phyloP scores from a whole-genome alignment of 768 basidiomycete species.

The Udeniomyces megalosporus region DNA sequence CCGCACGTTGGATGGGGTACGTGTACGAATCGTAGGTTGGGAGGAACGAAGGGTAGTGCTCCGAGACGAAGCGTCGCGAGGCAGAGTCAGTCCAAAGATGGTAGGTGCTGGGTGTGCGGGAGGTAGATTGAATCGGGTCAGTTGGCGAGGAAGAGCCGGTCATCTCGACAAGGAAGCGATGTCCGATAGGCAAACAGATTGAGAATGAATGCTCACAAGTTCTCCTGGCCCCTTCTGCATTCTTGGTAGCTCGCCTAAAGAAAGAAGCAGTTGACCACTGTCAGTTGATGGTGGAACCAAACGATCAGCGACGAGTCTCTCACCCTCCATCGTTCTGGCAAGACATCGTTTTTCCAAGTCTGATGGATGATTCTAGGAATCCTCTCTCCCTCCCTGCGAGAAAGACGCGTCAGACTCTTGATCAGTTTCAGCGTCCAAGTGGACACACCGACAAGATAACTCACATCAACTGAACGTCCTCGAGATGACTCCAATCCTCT shows the following conservation, averaged over 20 bases:
- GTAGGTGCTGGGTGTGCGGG: conserved; percentile 50
- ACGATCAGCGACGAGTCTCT: neutral
- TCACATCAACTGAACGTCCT: conserved; percentile 24
- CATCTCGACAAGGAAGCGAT: no score
- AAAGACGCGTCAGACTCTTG: no score
- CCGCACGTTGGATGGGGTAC: conserved; percentile 86
- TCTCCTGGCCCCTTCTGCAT: conserved; percentile 81
- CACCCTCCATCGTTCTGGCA: conserved; percentile 59
- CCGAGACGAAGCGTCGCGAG: conserved; percentile 76
- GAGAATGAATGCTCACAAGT: conserved; percentile 56
- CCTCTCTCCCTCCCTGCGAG: conserved; percentile 47
- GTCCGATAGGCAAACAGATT: neutral
- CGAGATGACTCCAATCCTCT: conserved; percentile 24
- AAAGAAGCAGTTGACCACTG: neutral
- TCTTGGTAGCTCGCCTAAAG: conserved; percentile 48
- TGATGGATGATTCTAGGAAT: conserved; percentile 91
- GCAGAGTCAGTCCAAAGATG: conserved; percentile 91
- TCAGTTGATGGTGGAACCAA: neutral
- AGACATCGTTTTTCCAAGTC: conserved; percentile 86
- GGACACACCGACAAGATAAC: conserved; percentile 5
- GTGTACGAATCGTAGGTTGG: conserved; percentile 82
- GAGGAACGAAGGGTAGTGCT: conserved; percentile 80
- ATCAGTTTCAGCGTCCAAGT: no score
- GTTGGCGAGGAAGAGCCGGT: no score
- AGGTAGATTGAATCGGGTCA: neutral